phyloP scores from a whole-genome alignment of 768 basidiomycete species.

The Suillus decipiens region DNA sequence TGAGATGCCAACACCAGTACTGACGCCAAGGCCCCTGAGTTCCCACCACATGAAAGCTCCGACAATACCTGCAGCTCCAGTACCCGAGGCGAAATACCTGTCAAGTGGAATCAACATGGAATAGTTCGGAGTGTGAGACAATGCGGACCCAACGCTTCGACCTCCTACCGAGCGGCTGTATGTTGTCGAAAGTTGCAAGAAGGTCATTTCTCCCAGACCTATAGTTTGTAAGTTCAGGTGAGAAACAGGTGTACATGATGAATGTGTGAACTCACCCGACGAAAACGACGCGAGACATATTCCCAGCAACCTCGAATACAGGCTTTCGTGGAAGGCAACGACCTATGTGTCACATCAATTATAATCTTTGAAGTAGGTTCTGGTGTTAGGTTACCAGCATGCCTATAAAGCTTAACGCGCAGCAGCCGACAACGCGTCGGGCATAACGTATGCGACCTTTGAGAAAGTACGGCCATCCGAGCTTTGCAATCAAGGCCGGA shows the following conservation, averaged over 20 bases:
- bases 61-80: slow-evolving; percentile 90
- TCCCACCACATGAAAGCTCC: slow-evolving; percentile 97
- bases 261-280: slow-evolving; percentile 51
- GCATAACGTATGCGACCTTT: slow-evolving; percentile 85
- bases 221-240: slow-evolving; percentile 12
- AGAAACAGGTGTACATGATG: not conserved
- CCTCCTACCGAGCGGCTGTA: slow-evolving; percentile 74
- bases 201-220: slow-evolving; percentile 95
- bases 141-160: slow-evolving; percentile 73
- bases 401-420: slow-evolving; percentile 71
- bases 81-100: slow-evolving; percentile 92
- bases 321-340: slow-evolving; percentile 68
- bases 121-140: not conserved
- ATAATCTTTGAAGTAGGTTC: not conserved
- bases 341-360: slow-evolving; percentile 47
- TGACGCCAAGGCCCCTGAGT: slow-evolving; percentile 81
- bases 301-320: slow-evolving; percentile 74
- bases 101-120: not conserved
- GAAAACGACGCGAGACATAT: slow-evolving; percentile 86
- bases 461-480: slow-evolving; percentile 90
- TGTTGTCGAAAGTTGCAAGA: slow-evolving; percentile 88
- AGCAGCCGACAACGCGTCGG: slow-evolving; percentile 74
- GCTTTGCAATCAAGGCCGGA: slow-evolving; percentile 82
- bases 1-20: slow-evolving; percentile 78
- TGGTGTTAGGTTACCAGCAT: slow-evolving; percentile 70